A percentile compares a stretch with the other conserved stretches of the same genome.
Conservation (phyloP, 1,284 basidiomycete species). For the Rugosomyces carneus region DNA sequence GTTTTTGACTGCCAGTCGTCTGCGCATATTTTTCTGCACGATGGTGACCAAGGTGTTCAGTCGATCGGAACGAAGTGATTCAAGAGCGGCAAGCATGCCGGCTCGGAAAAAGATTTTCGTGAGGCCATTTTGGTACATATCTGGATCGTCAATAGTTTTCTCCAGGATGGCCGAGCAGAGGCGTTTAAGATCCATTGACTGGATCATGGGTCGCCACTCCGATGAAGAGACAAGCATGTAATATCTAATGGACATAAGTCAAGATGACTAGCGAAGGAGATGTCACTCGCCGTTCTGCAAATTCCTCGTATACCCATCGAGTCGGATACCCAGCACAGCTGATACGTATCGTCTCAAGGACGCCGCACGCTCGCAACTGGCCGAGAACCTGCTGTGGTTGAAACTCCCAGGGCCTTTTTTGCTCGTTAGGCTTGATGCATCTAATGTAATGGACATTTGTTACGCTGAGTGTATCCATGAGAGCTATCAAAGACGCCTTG, state of each 20-base stretch:
- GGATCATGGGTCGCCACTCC: slow-evolving; percentile 81
- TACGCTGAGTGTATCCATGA: slow-evolving; percentile 97
- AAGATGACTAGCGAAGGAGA: not conserved
- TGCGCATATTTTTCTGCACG: slow-evolving; percentile 95
- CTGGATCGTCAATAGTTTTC: slow-evolving; percentile 84
- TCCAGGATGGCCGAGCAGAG: slow-evolving; percentile 87
- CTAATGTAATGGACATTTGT: slow-evolving; percentile 99
- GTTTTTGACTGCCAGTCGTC: slow-evolving; percentile 77
- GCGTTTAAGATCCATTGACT: slow-evolving; percentile 70
- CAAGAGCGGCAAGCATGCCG: slow-evolving; percentile 97
- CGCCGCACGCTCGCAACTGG: slow-evolving; percentile 97
- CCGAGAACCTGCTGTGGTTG: slow-evolving; percentile 93
- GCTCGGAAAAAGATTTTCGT: slow-evolving; percentile 99
- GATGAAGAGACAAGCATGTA: slow-evolving; percentile 92
- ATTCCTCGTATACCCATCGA: slow-evolving; percentile 98
- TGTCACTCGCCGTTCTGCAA: slow-evolving; percentile 83
- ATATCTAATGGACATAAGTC: slow-evolving; percentile 53
- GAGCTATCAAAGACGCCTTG: slow-evolving; percentile 87
- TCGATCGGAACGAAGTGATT: slow-evolving; percentile 82
- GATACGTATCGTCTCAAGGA: slow-evolving; percentile 97
- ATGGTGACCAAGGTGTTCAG: slow-evolving; percentile 90
- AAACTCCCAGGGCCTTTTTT: slow-evolving; percentile 96
- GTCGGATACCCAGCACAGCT: slow-evolving; percentile 98
- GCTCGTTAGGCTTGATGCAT: slow-evolving; percentile 99
- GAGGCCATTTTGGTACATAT: slow-evolving; percentile 95